phyloP scores from a whole-genome alignment of 2,329 filamentous ascomycete species.

The Penicillium sp. region DNA sequence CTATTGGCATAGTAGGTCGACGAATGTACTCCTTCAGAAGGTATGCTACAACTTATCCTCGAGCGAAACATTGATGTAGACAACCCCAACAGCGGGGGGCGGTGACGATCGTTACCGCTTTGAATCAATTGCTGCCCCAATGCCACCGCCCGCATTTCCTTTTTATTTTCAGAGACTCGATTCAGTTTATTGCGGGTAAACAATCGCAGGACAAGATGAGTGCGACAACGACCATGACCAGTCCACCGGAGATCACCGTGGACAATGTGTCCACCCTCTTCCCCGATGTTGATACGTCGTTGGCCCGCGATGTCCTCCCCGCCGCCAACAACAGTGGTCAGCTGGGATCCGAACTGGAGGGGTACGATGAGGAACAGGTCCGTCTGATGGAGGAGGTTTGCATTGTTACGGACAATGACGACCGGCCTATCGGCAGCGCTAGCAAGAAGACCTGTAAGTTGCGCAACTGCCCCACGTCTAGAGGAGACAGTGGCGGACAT shows the following conservation, averaged over 20 bases:
- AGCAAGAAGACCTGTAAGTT: conserved; percentile 94
- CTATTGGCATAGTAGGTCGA: too few relatives aligned
- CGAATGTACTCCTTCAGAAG: too few relatives aligned
- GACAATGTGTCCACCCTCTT: conserved; percentile 83
- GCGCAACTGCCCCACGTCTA: not conserved
- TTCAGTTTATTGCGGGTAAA: not conserved
- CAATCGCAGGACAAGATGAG: conserved; percentile 26
- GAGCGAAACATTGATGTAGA: too few relatives aligned
- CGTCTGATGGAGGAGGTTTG: conserved; percentile 98
- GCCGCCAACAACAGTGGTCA: conserved; percentile 38
- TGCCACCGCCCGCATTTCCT: conserved; percentile 5
- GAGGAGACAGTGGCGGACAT: conserved; percentile 10
- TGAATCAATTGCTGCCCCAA: conserved; percentile 1
- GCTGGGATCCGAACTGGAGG: conserved; percentile 66
- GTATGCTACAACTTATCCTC: too few relatives aligned
- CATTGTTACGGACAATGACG: conserved; percentile 90
- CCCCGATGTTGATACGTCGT: conserved; percentile 65
- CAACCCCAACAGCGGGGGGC: not conserved
- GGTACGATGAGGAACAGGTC: conserved; percentile 96
- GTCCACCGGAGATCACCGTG: conserved; percentile 65
- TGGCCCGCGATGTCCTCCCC: conserved; percentile 48
- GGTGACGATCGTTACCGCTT: conserved; percentile 15
- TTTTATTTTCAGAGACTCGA: conserved; percentile 4
- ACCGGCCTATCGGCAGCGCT: conserved; percentile 86
- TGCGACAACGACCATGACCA: conserved; percentile 47